Evolutionary conservation across 352 stramenopile species (phyloP), one percentile per base, ranked within the genome.

Genomic region (Phytopythium helicoides): DNA sequence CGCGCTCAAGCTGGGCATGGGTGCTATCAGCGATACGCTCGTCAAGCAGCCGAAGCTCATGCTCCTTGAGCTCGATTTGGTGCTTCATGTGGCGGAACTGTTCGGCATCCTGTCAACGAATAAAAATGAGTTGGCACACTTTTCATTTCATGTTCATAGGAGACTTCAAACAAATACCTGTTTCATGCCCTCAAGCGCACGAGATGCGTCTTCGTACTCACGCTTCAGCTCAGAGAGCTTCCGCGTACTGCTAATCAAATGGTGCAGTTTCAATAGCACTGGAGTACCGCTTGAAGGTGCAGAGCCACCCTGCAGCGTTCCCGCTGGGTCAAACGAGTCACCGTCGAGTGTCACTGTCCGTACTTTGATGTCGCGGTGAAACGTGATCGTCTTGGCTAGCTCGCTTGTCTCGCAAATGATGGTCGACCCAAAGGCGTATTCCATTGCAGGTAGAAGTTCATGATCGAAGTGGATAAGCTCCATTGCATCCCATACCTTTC

Each of bases 381-480:
- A 95, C 0, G 86, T 95, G 37, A 95, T 81, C 34, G 83, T 85
- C 66, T 95, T 91, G 1, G 86, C 86, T 14, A 94, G 66, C 52
- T 98, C 93, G 39, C 92, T 96, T 12, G 78, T 96, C 56, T 99
- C 96, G 56, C 98, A 99, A 42, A 99, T 95, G 55, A 99, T 81
- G n/a, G 92, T 95, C 19, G 84, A 91, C n/a, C 97, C 97, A 68
- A 99, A 99, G 8, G 98, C 94, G 64, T 99, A 98, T 61, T 99
- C 89, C 70, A 99, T 98, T 5, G 97, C 97, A 40, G 81, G 88
- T 21, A 85, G 64, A 12, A 99, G 80, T 25, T 98, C 93, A 34
- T 94, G 77, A 63, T 98, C 91, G 64, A 98, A 99, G 26, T 97
- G 90, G 44, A 99, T 97, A 40, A 99, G 73, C 56, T 98, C 92